phyloP scores from a whole-genome alignment of 345 rosid genomes.

The Gossypium turneri region DNA sequence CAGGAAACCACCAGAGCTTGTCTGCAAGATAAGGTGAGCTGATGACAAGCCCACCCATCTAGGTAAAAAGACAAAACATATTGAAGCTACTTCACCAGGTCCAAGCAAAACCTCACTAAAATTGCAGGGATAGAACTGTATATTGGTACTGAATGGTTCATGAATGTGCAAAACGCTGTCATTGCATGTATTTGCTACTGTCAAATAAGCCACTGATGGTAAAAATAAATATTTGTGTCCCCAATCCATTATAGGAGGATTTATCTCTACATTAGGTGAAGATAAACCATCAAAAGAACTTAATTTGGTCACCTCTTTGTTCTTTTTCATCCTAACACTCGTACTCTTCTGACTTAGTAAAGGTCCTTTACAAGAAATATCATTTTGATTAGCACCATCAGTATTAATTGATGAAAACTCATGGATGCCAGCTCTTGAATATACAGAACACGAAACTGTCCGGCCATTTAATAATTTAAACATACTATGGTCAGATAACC shows the following conservation, averaged over 20 bases:
- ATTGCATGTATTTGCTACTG: constrained; percentile 50
- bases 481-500: constrained; percentile 39
- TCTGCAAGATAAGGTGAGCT: constrained; percentile 55
- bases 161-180: constrained; percentile 54
- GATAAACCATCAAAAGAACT: constrained; percentile 30
- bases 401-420: constrained; percentile 30
- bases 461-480: constrained; percentile 44
- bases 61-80: constrained; percentile 67
- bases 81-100: constrained; percentile 57
- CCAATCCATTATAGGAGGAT: constrained; percentile 56
- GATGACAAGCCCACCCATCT: constrained; percentile 55
- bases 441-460: constrained; percentile 53
- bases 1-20: constrained; percentile 66
- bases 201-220: constrained; percentile 55
- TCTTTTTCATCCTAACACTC: constrained; percentile 24
- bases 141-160: constrained; percentile 55
- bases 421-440: constrained; percentile 28
- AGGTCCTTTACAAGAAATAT: constrained; percentile 45
- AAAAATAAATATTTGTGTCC: constrained; percentile 44
- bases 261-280: constrained; percentile 41
- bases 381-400: constrained; percentile 28
- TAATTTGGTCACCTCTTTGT: constrained; percentile 32
- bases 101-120: constrained; percentile 44
- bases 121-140: constrained; percentile 65
- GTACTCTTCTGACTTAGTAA: constrained; percentile 26